Evolutionary conservation across 192 early-diverging fungal genomes (phyloP).

Genomic region (Coemansia sp.): DNA sequence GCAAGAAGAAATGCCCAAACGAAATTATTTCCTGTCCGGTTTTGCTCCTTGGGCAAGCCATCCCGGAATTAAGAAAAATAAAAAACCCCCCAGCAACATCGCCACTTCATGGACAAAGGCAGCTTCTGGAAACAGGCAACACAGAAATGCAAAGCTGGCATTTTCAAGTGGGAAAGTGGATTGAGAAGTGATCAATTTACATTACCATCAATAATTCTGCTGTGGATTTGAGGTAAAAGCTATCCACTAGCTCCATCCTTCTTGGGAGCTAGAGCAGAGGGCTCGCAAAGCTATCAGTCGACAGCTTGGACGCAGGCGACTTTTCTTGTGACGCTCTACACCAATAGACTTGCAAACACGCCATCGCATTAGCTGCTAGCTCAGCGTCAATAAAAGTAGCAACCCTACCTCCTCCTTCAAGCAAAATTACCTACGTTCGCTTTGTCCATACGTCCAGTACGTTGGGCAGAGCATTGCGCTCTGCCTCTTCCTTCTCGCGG

Average conservation of each 20-base stretch:
- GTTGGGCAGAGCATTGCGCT: conserved; percentile 27
- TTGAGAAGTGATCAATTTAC: background rate
- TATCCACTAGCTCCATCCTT: background rate
- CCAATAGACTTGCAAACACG: background rate
- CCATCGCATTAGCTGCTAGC: background rate
- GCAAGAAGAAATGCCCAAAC: no score
- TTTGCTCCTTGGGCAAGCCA: background rate
- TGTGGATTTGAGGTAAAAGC: background rate
- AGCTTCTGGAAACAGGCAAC: no score
- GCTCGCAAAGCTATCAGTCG: background rate
- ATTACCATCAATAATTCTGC: background rate
- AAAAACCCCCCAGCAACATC: background rate
- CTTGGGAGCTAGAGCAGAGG: background rate
- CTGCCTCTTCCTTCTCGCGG: conserved; percentile 19
- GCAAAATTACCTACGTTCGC: conserved; percentile 11
- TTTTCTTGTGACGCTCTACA: background rate
- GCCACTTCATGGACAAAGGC: no score
- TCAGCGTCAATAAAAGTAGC: background rate
- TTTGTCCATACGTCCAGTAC: conserved; percentile 48
- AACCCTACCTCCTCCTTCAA: background rate
- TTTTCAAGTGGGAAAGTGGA: background rate
- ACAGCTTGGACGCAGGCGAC: background rate
- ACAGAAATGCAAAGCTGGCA: no score
- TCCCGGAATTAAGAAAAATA: background rate
- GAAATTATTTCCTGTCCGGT: no score